Base-by-base conservation (phyloP, 73 alveolate species). In the Symbiodinium pilosum region DNA sequence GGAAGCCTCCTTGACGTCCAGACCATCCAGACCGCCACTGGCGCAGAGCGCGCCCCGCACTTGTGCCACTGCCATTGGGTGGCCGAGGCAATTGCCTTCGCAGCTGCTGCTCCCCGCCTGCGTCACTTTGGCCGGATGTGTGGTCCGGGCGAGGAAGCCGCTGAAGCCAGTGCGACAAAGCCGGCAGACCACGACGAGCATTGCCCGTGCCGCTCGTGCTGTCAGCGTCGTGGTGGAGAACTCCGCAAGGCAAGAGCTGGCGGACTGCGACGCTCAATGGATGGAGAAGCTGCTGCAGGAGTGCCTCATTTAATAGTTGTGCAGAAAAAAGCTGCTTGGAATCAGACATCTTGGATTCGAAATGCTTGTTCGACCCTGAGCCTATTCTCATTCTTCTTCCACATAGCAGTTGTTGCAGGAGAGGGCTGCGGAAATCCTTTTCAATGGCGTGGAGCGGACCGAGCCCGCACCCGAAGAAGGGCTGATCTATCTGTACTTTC, bases 191-290 rank as follows among this genome's bases (percentile, higher is more conserved):
- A 47, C 59, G 59, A n/a, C n/a, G n/a, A n/a, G n/a, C 26, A 54
- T n/a, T 54, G 81, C 81, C 81, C 34, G 81, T 64, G 81, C 81
- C 34, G 81, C 89, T 4, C 97, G 97, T 18, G 68, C 97, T 12
- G 97, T 91, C 43, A 68, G 89, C 38, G 97, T 91, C 43, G 40
- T 91, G 97, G 97, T 91, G 89, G 97, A 91, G 97, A 32, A 91
- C 36, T 68, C 97, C 56, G 89, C 36, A 32, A 68, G 97, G 81
- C 89, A 91, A 11, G 97, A 91, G 24, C 88, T 91, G 36, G 26
- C 87, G 81, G 75, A 86, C 28, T 91, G 97, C 97, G 81, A 86
- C 81, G 52, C 52, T 0, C 54, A 42, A 21, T 91, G 97, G 97
- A 91, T 91, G 89, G 88, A 71, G 36, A 30, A 64, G 81, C 81